Base-by-base conservation (phyloP, 768 basidiomycete species). In the Russula sp. region DNA sequence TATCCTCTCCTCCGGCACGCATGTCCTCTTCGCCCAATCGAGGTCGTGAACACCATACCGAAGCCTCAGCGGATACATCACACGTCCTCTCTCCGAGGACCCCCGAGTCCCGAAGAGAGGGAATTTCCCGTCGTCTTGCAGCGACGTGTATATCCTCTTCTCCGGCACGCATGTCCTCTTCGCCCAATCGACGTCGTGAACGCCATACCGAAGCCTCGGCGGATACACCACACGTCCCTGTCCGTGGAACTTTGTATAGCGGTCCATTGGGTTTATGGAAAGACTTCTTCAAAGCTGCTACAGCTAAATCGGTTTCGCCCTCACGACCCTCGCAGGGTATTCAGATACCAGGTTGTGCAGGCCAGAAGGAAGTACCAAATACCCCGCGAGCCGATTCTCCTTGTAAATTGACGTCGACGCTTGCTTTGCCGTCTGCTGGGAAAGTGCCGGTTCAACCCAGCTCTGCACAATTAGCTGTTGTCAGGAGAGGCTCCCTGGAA, bases 261-360 rank as follows among this genome's bases (percentile, higher is more conserved):
- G 63, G 66, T 14, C 54, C 53, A 42, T 48, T 13, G 20, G 65
- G 65, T 6, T 56, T 60, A 14, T 64, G 48, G 57, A 66, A 66
- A 54, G 58, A 57, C 50, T 59, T 64, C 13, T 64, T 31, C 57
- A 63, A 42, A 27, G 55, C 50, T n/a, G 16, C 53, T 16, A 37
- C 20, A 49, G 34, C 39, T 47, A 39, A 55, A 49, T 16, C 32
- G 16, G 34, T 8, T n/a, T 49, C 54, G 8, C 58, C 40, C 22
- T 35, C 53, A 39, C 31, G 6, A 34, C 16, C 39, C 13, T 31
- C 58, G 51, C 48, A 14, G n/a, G 40, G 5, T 18, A 6, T 50
- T 44, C 31, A 20, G 44, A 6, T 47, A 27, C 50, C 32, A 34
- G 14, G 37, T 34, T 18, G 32, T 22, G 40, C 40, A 50, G 20